These are phyloP conservation scores for Silybum marianum DNA, from an alignment of 129 eudicot species.

Conservation along the genomic window DNA sequence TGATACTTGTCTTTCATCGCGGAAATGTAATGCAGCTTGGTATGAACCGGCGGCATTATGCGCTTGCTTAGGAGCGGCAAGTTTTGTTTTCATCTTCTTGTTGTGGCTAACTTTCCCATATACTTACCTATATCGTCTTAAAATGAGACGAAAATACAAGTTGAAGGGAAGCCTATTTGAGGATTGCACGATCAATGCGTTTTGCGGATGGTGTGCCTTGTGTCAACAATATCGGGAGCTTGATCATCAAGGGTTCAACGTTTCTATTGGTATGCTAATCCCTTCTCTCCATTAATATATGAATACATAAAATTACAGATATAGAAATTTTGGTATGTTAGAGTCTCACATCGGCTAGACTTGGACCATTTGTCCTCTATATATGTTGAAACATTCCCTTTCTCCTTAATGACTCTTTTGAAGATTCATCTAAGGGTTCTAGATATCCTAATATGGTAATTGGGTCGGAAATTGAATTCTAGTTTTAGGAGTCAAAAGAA, in stretches of 20 bases:
- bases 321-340: not conserved
- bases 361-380: no score
- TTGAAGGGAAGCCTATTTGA: conserved; percentile 32
- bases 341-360: no score
- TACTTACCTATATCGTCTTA: conserved; percentile 36
- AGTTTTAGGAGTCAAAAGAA: no score
- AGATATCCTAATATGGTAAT: no score
- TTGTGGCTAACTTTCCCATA: conserved; percentile 37
- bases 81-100: conserved; percentile 29
- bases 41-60: conserved; percentile 40
- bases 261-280: conserved; percentile 34
- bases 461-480: not conserved
- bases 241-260: conserved; percentile 50
- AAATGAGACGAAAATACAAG: conserved; percentile 43
- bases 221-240: conserved; percentile 52
- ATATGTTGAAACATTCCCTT: no score
- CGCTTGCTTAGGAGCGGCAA: conserved; percentile 37
- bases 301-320: not conserved
- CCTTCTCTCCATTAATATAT: not conserved
- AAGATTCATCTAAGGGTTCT: no score
- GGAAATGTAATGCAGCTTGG: conserved; percentile 40
- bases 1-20: not conserved
- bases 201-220: conserved; percentile 48
- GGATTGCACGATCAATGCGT: conserved; percentile 36
- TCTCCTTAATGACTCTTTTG: no score